Evolutionary conservation across 2,329 filamentous ascomycete species (phyloP), one percentile per base, ranked within the genome.

Genomic region (Diplodia mutila): DNA sequence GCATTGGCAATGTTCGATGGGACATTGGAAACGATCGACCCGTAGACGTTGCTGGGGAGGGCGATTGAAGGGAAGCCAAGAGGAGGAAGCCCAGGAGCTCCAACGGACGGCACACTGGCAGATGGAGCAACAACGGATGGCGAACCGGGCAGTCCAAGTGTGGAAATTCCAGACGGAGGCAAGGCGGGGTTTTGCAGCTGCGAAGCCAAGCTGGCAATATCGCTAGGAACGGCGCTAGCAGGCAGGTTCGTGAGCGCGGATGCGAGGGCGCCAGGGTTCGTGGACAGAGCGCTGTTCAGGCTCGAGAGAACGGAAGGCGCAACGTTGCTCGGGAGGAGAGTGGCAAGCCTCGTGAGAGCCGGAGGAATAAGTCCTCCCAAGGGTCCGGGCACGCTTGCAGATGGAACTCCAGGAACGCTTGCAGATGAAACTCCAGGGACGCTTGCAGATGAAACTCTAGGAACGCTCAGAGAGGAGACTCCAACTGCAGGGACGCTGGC

Each of bases 271-370:
- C 11, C 59, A 2, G 42, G 59, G 27, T 63, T 39, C 11, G 59
- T 63, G n/a, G 59, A 25, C 8, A 63, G 25, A 11, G n/a, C 18
- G 29, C 46, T 51, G n/a, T 9, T 9, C 29, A 63, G 14, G 9
- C 48, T 11, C 11, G 49, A 54, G 63, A 65, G 4, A 12, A 65
- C n/a, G 25, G 63, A 55, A 4, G 37, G 34, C 3, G 52, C 37
- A 8, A 55, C 39, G 39, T 25, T 55, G 51, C 51, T 54, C 25
- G 63, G 63, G n/a, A 65, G 63, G 9, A 32, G 21, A 32, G n/a
- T 51, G 14, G 18, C 59, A 48, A 63, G 46, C 46, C 27, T 16
- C 42, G 59, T 51, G 2, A 63, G 46, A 14, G 59, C 59, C 9
- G 59, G 49, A 5, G 59, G 29, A 18, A 63, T 25, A 4, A 46